Percentiles rank a stretch among this genome's conserved stretches.
These are phyloP conservation scores for Glycine tomentella DNA, from an alignment of 306 rosid genomes.

Conservation along the genomic window DNA sequence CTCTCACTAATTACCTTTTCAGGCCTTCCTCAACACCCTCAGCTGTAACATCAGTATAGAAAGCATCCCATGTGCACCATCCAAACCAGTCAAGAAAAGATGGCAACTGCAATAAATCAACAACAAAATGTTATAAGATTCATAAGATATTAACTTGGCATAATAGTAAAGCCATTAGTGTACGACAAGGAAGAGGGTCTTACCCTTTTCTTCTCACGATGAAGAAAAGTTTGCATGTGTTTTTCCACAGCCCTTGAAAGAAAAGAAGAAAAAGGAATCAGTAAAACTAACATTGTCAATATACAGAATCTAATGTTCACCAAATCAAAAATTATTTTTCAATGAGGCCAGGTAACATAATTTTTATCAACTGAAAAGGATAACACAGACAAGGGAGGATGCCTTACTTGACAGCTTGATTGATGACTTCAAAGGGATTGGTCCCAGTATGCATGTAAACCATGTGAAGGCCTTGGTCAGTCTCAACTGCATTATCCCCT, in stretches of 20 bases:
- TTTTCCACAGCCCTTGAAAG: constrained; percentile 73
- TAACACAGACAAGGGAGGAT: background rate
- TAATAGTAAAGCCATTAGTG: constrained; percentile 11
- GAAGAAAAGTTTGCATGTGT: constrained; percentile 84
- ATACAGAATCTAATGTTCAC: constrained; percentile 12
- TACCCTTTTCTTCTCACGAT: constrained; percentile 93
- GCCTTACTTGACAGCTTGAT: constrained; percentile 85
- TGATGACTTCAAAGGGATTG: constrained; percentile 91
- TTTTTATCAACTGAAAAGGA: background rate
- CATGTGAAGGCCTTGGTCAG: constrained; percentile 83
- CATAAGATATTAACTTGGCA: constrained; percentile 6
- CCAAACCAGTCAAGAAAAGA: constrained; percentile 94
- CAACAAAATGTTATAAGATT: constrained; percentile 43
- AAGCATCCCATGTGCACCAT: constrained; percentile 99
- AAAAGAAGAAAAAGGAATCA: constrained; percentile 31
- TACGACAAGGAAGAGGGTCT: constrained; percentile 28
- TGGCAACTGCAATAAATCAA: constrained; percentile 69
- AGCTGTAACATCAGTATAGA: constrained; percentile 94
- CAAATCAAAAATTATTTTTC: background rate
- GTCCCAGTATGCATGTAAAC: constrained; percentile 96
- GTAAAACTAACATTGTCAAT: constrained; percentile 1
- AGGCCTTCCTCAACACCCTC: constrained; percentile 94
- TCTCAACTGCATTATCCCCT: constrained; percentile 86
- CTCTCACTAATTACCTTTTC: constrained; percentile 62
- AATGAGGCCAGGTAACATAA: background rate